Evolutionary conservation across 1,284 basidiomycete species (phyloP).

Genomic region (Rhodotorula sp.): DNA sequence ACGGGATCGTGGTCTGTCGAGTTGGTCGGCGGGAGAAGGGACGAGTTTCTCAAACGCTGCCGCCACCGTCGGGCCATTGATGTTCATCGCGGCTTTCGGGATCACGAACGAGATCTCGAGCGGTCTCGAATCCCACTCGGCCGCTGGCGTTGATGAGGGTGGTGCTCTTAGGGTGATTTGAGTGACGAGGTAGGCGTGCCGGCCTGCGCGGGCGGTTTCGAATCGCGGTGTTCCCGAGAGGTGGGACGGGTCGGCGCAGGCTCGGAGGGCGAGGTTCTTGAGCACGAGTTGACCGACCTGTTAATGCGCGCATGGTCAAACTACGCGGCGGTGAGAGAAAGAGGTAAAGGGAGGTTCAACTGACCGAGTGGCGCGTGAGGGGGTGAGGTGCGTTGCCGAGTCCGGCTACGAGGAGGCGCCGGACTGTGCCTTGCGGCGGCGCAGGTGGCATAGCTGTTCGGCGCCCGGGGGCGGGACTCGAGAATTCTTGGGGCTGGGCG

Average conservation of each 20-base stretch:
- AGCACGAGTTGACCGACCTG: conserved; percentile 34
- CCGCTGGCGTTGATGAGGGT: neutral
- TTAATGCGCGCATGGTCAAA: no score
- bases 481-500: no score
- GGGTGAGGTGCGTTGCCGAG: conserved; percentile 36
- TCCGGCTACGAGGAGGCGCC: conserved; percentile 26
- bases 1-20: neutral
- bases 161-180: conserved; percentile 7
- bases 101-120: conserved; percentile 29
- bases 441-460: neutral
- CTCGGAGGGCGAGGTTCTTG: conserved; percentile 23
- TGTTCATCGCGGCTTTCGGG: conserved; percentile 33
- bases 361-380: conserved; percentile 22
- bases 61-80: conserved; percentile 18
- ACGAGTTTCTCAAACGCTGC: conserved; percentile 6
- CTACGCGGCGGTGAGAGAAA: no score
- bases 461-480: no score
- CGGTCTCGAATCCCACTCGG: neutral
- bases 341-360: no score
- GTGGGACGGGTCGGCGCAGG: conserved; percentile 3
- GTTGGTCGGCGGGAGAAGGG: neutral
- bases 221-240: conserved; percentile 7
- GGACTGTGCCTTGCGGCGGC: neutral
- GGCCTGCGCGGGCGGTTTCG: conserved; percentile 1
- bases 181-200: conserved; percentile 1